These are phyloP conservation scores for Atkinsonella texensis DNA, from an alignment of 2,329 filamentous ascomycete genomes.

Conservation along the genomic window DNA sequence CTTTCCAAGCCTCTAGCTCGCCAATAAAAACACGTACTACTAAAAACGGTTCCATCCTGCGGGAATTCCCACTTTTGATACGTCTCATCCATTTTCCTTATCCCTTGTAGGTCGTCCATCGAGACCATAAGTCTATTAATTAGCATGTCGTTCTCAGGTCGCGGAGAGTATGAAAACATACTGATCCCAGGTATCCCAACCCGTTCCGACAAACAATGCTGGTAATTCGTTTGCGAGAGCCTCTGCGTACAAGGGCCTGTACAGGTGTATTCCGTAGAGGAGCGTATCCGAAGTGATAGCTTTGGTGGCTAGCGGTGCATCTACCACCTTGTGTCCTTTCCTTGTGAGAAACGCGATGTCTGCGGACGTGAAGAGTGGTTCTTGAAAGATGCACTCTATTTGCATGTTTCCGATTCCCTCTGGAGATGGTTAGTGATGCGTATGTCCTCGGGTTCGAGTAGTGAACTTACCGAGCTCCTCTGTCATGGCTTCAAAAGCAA, in stretches of 20 bases:
- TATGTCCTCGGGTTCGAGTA: no score
- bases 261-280: slow-evolving; percentile 52
- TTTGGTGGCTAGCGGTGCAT: slow-evolving; percentile 40
- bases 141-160: background rate
- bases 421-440: background rate
- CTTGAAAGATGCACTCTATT: slow-evolving; percentile 40
- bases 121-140: background rate
- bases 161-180: slow-evolving; percentile 17
- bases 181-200: slow-evolving; percentile 38
- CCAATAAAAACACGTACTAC: slow-evolving; percentile 13
- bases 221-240: slow-evolving; percentile 36
- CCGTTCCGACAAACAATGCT: slow-evolving; percentile 45
- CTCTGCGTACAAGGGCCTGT: slow-evolving; percentile 38
- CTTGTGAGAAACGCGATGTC: slow-evolving; percentile 40
- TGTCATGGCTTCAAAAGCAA: slow-evolving; percentile 38
- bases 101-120: background rate
- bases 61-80: slow-evolving; percentile 11
- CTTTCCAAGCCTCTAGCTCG: background rate
- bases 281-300: slow-evolving; percentile 36
- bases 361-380: slow-evolving; percentile 36
- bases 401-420: slow-evolving; percentile 10
- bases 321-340: slow-evolving; percentile 40
- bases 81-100: slow-evolving; percentile 8
- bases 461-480: slow-evolving; percentile 26
- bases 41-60: slow-evolving; percentile 10